Evolutionary conservation across 352 stramenopile genomes (phyloP).

Genomic region (Pythium plurisporium): DNA sequence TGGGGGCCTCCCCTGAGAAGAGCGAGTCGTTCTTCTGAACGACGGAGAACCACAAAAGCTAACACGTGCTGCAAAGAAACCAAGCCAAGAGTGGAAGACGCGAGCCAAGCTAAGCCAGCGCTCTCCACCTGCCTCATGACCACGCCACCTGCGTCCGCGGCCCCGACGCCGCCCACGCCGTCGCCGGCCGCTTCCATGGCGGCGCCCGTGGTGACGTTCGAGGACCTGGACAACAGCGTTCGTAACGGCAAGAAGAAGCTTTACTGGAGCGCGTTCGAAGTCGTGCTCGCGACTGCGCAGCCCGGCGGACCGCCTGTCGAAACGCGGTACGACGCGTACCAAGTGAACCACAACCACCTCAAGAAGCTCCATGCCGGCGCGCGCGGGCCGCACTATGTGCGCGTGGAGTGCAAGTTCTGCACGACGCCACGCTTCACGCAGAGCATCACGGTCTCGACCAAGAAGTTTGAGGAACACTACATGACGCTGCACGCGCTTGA

Average conservation of each 20-base stretch:
- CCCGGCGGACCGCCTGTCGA: constrained; percentile 1
- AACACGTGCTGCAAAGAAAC: background rate
- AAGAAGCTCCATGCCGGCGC: constrained; percentile 24
- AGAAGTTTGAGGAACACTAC: constrained; percentile 31
- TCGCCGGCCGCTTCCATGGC: background rate
- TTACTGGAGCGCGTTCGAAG: constrained; percentile 25
- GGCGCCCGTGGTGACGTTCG: constrained; percentile 10
- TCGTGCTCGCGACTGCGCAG: constrained; percentile 13
- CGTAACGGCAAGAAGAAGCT: constrained; percentile 30
- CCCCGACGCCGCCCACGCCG: background rate
- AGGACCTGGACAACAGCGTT: constrained; percentile 22
- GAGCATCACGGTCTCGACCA: constrained; percentile 29
- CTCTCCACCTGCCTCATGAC: background rate
- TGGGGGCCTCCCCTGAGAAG: background rate
- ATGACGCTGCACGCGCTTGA: constrained; percentile 22
- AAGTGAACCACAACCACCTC: constrained; percentile 25
- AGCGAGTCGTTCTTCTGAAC: background rate
- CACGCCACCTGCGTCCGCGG: background rate
- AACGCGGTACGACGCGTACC: constrained; percentile 24
- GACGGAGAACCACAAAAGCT: background rate
- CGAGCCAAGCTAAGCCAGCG: background rate
- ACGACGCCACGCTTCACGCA: constrained; percentile 24
- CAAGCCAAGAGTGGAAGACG: too few species aligned
- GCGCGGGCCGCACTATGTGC: constrained; percentile 11
- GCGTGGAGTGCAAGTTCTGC: constrained; percentile 29